These are phyloP conservation scores for Biancaea sappan DNA, from an alignment of 306 rosid species.

Conservation along the genomic window DNA sequence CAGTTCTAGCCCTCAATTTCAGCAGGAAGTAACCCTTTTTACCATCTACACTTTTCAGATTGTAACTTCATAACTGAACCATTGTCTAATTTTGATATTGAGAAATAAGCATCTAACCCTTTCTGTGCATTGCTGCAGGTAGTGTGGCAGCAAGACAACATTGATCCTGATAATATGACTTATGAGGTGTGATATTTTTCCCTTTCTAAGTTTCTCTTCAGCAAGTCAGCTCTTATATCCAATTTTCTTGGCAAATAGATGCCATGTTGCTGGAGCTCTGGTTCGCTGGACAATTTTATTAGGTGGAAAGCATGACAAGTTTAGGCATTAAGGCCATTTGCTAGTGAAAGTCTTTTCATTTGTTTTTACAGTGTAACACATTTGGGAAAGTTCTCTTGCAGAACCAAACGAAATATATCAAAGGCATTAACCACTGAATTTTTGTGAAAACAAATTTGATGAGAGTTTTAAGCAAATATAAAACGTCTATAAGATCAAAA, in stretches of 20 bases:
- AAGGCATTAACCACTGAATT: neutral
- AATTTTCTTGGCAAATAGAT: slow-evolving; percentile 24
- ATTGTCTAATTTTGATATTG: neutral
- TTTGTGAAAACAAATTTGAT: neutral
- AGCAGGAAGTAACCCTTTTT: neutral
- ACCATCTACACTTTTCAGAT: slow-evolving; percentile 4
- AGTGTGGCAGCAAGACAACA: slow-evolving; percentile 83
- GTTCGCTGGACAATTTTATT: neutral
- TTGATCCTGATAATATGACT: slow-evolving; percentile 92
- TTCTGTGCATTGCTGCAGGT: slow-evolving; percentile 51
- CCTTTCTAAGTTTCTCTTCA: neutral
- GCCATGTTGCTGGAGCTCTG: neutral
- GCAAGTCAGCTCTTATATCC: neutral
- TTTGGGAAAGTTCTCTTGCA: neutral
- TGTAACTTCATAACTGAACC: slow-evolving; percentile 13
- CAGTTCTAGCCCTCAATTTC: slow-evolving; percentile 19
- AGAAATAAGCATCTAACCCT: slow-evolving; percentile 17
- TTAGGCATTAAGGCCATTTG: neutral
- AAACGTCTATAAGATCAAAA: neutral
- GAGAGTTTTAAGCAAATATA: neutral
- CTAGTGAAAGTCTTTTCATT: neutral
- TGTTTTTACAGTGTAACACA: neutral
- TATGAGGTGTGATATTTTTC: slow-evolving; percentile 66
- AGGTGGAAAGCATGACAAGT: neutral
- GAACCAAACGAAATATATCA: neutral